Evolutionary conservation across 257 asterid genomes (phyloP).

Genomic region (Verbascum thapsus): DNA sequence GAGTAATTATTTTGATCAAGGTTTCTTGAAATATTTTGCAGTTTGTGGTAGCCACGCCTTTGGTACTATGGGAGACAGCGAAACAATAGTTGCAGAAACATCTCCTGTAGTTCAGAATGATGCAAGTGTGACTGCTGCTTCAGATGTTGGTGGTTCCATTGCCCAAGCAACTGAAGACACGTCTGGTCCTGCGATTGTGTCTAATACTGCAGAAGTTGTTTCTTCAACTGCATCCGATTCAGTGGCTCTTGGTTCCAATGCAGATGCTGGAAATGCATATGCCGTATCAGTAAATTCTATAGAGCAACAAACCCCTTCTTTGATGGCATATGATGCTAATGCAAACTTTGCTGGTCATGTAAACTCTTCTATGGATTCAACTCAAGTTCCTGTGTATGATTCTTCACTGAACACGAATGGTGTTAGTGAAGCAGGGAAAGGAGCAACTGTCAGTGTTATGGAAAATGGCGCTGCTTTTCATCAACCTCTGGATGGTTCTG

Average conservation of each 20-base stretch:
- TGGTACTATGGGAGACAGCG: slow-evolving; percentile 37
- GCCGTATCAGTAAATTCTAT: slow-evolving; percentile 26
- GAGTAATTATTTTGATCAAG: too few relatives aligned
- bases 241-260: too few relatives aligned
- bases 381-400: slow-evolving; percentile 49
- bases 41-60: slow-evolving; percentile 24
- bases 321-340: slow-evolving; percentile 34
- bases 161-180: slow-evolving; percentile 32
- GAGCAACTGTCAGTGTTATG: slow-evolving; percentile 34
- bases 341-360: slow-evolving; percentile 41
- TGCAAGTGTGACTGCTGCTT: slow-evolving; percentile 29
- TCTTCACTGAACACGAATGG: slow-evolving; percentile 52
- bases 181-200: slow-evolving; percentile 23
- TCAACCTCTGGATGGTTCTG: slow-evolving; percentile 68
- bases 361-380: slow-evolving; percentile 39
- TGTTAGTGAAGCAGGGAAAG: slow-evolving; percentile 45
- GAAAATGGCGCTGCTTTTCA: slow-evolving; percentile 75
- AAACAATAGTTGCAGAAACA: slow-evolving; percentile 35
- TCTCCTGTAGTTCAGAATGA: slow-evolving; percentile 32
- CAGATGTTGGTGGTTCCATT: slow-evolving; percentile 36
- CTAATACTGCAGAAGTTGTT: too few relatives aligned
- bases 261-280: slow-evolving; percentile 35
- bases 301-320: slow-evolving; percentile 43
- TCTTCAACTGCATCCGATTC: too few relatives aligned
- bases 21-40: slow-evolving; percentile 20